Conservation (phyloP, 441 rosid species). For the Breynia disticha region DNA sequence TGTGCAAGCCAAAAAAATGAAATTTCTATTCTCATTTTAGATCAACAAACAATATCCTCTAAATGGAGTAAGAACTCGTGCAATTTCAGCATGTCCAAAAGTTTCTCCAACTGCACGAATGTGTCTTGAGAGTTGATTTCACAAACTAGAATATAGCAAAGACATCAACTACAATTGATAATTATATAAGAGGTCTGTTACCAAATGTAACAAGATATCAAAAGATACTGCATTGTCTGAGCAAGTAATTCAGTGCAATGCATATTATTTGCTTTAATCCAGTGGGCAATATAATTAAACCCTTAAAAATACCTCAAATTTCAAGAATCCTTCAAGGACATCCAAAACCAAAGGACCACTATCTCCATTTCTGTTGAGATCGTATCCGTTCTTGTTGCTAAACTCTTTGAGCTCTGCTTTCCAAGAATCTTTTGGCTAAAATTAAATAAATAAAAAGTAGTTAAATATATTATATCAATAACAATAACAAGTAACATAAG, state of each 20-base stretch:
- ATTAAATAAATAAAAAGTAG: constrained; percentile 12
- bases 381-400: constrained; percentile 72
- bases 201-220: no score
- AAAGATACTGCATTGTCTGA: no score
- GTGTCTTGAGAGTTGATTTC: no score
- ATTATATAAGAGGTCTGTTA: no score
- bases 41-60: no score
- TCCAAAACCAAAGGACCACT: constrained; percentile 76
- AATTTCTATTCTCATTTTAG: no score
- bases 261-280: constrained; percentile 9
- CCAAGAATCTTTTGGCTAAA: constrained; percentile 81
- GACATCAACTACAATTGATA: no score
- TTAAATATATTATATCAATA: not conserved
- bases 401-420: constrained; percentile 80
- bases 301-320: constrained; percentile 49
- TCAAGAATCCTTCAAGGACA: constrained; percentile 92
- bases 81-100: no score
- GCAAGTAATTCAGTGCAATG: not conserved
- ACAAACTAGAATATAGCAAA: no score
- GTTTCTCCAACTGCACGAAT: no score
- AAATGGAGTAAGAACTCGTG: no score
- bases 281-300: constrained; percentile 1
- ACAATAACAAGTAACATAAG: not conserved
- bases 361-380: constrained; percentile 72
- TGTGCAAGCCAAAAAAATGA: no score